Evolutionary conservation across 805 yeast genomes (phyloP).

Genomic region (Saccharomycopsis selenospora): DNA sequence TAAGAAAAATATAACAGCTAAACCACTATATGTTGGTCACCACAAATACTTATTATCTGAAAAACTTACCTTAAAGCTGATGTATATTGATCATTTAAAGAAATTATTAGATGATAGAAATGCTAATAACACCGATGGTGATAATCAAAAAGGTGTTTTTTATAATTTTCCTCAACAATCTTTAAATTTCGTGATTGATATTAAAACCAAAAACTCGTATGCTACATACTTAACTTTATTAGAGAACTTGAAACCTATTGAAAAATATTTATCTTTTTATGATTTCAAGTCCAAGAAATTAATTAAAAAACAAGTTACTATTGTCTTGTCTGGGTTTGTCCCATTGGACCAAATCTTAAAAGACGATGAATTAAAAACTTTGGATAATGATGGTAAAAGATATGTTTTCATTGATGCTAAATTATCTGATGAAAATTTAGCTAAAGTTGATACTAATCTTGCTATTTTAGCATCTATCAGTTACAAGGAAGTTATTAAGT

Average conservation of each 20-base stretch:
- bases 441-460: slow-evolving; percentile 3
- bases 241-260: slow-evolving; percentile 39
- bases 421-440: neutral
- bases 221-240: slow-evolving; percentile 41
- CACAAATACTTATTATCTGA: slow-evolving; percentile 37
- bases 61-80: slow-evolving; percentile 36
- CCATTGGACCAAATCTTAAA: slow-evolving; percentile 37
- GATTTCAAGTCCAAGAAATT: slow-evolving; percentile 31
- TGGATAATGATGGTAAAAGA: slow-evolving; percentile 21
- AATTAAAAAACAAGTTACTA: slow-evolving; percentile 47
- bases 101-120: slow-evolving; percentile 43
- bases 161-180: slow-evolving; percentile 36
- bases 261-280: slow-evolving; percentile 45
- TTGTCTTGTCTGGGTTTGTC: slow-evolving; percentile 59
- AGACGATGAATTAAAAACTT: slow-evolving; percentile 18
- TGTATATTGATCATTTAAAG: slow-evolving; percentile 49
- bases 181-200: slow-evolving; percentile 46
- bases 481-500: slow-evolving; percentile 2
- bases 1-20: no score
- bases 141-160: slow-evolving; percentile 32
- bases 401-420: slow-evolving; percentile 39
- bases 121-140: slow-evolving; percentile 12
- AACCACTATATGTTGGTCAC: slow-evolving; percentile 66
- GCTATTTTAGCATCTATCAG: slow-evolving; percentile 5
- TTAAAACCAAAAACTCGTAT: slow-evolving; percentile 43